A percentile compares a stretch with the other conserved stretches of the same genome.
Conservation (phyloP, 169 alveolate species). For the Neospora caninum region DNA sequence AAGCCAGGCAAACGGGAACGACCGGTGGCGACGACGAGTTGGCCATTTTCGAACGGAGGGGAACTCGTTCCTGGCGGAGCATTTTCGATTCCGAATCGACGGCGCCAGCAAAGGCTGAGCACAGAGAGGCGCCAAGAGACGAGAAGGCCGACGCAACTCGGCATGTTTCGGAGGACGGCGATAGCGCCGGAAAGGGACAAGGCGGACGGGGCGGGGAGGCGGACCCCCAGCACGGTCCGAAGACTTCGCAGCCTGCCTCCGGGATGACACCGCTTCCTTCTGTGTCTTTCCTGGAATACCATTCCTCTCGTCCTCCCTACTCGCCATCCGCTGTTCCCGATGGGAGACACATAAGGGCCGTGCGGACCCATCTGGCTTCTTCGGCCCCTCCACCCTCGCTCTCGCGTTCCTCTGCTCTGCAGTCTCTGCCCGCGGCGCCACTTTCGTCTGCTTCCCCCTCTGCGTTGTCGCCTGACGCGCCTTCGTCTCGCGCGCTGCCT, state of each 20-base stretch:
- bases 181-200: too few species aligned
- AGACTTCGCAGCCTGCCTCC: neutral
- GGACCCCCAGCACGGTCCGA: too few species aligned
- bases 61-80: neutral
- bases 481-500: neutral
- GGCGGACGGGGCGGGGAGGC: too few species aligned
- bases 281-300: neutral
- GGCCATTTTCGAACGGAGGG: neutral
- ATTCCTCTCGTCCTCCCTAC: neutral
- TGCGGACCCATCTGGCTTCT: neutral
- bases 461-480: neutral
- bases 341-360: neutral
- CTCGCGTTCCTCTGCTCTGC: neutral
- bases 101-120: neutral
- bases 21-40: neutral
- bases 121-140: neutral
- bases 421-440: too few species aligned
- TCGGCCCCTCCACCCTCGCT: neutral
- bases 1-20: neutral
- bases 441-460: neutral
- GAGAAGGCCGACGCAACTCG: neutral
- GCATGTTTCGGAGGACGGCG: neutral
- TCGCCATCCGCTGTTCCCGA: too few species aligned
- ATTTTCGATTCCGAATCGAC: neutral
- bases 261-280: neutral